Evolutionary conservation across 2,329 filamentous ascomycete species (phyloP).

Genomic region (Arthrobotrys conoides): DNA sequence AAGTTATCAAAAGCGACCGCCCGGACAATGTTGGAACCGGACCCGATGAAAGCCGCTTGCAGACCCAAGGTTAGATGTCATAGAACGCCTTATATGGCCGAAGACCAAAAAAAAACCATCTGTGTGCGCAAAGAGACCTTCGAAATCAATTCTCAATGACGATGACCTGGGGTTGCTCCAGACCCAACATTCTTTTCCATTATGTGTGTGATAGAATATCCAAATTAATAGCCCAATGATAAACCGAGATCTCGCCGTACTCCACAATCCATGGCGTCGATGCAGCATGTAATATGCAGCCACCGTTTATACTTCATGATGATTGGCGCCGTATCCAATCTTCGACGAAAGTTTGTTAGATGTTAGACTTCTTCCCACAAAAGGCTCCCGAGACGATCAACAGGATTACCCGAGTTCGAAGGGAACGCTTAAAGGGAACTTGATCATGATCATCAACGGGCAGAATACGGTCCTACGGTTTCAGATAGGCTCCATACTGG

Average conservation of each 20-base stretch:
- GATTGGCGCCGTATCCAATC: constrained; percentile 47
- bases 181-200: constrained; percentile 20
- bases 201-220: constrained; percentile 37
- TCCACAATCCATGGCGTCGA: constrained; percentile 57
- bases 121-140: not conserved
- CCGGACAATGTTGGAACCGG: constrained; percentile 27
- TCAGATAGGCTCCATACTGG: constrained; percentile 29
- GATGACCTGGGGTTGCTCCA: constrained; percentile 36
- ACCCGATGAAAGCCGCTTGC: constrained; percentile 59
- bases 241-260: constrained; percentile 59
- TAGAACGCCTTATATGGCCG: constrained; percentile 4
- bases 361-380: constrained; percentile 23
- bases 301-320: constrained; percentile 48
- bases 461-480: constrained; percentile 13
- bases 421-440: constrained; percentile 34
- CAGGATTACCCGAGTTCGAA: constrained; percentile 34
- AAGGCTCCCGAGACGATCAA: constrained; percentile 47
- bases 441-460: constrained; percentile 15
- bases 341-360: constrained; percentile 23
- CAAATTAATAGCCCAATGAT: constrained; percentile 51
- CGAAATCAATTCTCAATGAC: constrained; percentile 9
- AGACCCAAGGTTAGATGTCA: constrained; percentile 29
- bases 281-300: constrained; percentile 55
- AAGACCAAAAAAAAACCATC: constrained; percentile 4
- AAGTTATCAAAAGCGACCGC: constrained; percentile 37